Evolutionary conservation across 768 basidiomycete genomes (phyloP), one percentile per base, ranked within the genome.

Genomic region (Daedaleopsis nitida): DNA sequence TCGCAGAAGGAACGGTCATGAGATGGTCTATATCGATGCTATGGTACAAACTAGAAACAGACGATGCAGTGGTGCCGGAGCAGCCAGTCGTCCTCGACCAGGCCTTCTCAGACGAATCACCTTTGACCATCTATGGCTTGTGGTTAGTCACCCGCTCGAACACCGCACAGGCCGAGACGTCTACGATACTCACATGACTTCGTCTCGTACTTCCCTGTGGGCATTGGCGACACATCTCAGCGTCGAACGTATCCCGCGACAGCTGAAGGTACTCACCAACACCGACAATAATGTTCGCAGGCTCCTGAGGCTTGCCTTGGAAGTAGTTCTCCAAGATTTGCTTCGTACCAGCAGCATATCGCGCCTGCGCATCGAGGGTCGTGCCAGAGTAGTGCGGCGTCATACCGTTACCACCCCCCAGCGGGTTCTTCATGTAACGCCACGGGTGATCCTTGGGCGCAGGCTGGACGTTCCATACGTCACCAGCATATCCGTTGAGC

Each of bases 391-490:
- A 92, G 70, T 92, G 90, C 14, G 91, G 87, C 7, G 90, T 88
- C 85, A 95, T 94, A 67, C 89, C 93, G 76, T 96, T 96, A 27
- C 94, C 94, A 61, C 85, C 91, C 14, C 86, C 88, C 2, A 90
- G 81, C 19, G 85, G 82, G 78, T 94, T 93, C 77, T 88, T 87
- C 80, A 86, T 82, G 13, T 83, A 85, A 55, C 94, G 83, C 94
- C 91, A 96, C 51, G 89, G 78, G 76, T 96, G 94, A 73, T 94
- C 88, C 67, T 80, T 84, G 3, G 92, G 91, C 10, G 94, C 88
- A 37, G 95, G 94, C 70, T 95, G 93, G 49, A 89, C 86, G 66
- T 92, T 83, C 93, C 91, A 92, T 42, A 93, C 91, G 75, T 94
- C 91, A 54, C 78, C 76, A 56, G 77, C 65, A 69, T 77, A 78